These are phyloP conservation scores for Phytomonas sp. DNA, from an alignment of 208 protist species.

Conservation along the genomic window DNA sequence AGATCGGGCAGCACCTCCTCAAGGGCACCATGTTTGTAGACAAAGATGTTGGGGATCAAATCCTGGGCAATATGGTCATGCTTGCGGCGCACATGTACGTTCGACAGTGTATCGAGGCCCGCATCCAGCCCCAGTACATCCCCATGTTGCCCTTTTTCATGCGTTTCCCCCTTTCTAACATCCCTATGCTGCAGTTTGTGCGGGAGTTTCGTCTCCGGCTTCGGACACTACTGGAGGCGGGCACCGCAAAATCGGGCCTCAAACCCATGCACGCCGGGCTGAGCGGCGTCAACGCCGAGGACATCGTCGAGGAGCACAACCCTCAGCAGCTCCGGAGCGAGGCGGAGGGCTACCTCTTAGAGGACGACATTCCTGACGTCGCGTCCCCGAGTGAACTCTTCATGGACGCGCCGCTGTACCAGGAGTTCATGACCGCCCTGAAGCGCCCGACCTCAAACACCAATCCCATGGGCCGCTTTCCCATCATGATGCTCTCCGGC, in stretches of 20 bases:
- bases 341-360: slow-evolving; percentile 53
- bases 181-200: slow-evolving; percentile 71
- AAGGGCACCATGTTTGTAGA: slow-evolving; percentile 80
- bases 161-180: slow-evolving; percentile 58
- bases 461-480: slow-evolving; percentile 27
- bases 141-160: slow-evolving; percentile 57
- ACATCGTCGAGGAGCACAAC: slow-evolving; percentile 22
- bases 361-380: slow-evolving; percentile 51
- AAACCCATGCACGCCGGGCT: slow-evolving; percentile 22
- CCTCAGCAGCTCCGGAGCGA: slow-evolving; percentile 18
- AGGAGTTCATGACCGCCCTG: slow-evolving; percentile 5
- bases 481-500: slow-evolving; percentile 64
- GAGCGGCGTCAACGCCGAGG: slow-evolving; percentile 30
- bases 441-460: slow-evolving; percentile 19
- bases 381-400: slow-evolving; percentile 25
- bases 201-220: slow-evolving; percentile 70
- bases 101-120: slow-evolving; percentile 59
- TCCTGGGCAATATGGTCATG: slow-evolving; percentile 71
- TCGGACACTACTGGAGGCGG: slow-evolving; percentile 44
- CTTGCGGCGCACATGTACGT: slow-evolving; percentile 71
- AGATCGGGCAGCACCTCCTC: slow-evolving; percentile 48
- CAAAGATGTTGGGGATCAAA: slow-evolving; percentile 78
- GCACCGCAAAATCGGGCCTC: slow-evolving; percentile 31
- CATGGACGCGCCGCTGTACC: slow-evolving; percentile 13
- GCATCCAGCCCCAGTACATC: slow-evolving; percentile 33